These are phyloP conservation scores for Thymus mandschuricus DNA, from an alignment of 257 asterid species.

Conservation along the genomic window DNA sequence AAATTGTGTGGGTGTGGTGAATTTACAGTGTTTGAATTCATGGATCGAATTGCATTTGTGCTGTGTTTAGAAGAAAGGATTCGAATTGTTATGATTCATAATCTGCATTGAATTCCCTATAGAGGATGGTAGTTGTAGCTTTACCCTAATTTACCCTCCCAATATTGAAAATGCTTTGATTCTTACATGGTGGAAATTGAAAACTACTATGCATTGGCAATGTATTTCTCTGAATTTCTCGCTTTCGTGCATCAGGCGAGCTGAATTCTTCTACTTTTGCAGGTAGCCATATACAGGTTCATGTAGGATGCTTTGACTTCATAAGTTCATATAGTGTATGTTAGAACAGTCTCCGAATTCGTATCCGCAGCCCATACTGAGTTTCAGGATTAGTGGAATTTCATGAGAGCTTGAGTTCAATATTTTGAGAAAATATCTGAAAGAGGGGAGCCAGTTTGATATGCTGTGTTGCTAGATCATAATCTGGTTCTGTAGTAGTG, in stretches of 20 bases:
- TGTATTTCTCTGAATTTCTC: not conserved
- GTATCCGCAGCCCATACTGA: no score
- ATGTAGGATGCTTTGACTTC: not conserved
- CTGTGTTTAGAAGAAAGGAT: constrained; percentile 1
- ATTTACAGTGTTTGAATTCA: not conserved
- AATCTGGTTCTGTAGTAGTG: not conserved
- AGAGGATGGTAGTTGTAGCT: not conserved
- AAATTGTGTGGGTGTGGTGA: no score
- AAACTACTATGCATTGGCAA: not conserved
- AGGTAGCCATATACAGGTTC: constrained; percentile 22
- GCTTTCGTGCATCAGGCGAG: not conserved
- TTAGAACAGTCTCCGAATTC: not conserved
- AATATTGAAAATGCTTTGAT: constrained; percentile 9
- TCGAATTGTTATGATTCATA: not conserved
- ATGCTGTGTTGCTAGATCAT: not conserved
- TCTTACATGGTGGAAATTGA: not conserved
- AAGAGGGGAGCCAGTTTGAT: constrained; percentile 1
- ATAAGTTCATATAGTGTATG: no score
- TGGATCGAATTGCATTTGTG: not conserved
- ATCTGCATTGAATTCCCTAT: not conserved
- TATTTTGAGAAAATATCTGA: no score
- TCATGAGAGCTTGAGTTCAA: no score
- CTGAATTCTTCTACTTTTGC: constrained; percentile 8
- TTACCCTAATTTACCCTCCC: constrained; percentile 7
- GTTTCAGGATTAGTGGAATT: no score